These are phyloP conservation scores for Ceratocystis cacaofunesta DNA, from an alignment of 2,329 filamentous ascomycete genomes.

Conservation along the genomic window DNA sequence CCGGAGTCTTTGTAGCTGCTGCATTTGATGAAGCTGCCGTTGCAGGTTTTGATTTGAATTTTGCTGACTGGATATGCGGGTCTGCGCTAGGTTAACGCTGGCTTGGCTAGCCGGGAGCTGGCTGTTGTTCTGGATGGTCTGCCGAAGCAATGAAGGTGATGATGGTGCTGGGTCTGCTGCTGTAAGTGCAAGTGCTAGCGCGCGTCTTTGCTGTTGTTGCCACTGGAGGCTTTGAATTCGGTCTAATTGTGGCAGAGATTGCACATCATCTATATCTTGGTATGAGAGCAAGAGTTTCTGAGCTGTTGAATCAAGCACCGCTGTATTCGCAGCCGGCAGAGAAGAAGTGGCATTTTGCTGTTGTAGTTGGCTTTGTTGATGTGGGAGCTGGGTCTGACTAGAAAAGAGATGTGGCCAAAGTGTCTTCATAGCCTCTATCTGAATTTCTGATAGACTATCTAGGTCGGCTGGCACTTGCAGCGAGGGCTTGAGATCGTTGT, in stretches of 20 bases:
- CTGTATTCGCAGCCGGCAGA: background rate
- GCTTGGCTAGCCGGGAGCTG: background rate
- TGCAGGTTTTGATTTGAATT: background rate
- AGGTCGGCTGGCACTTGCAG: background rate
- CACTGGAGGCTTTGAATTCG: background rate
- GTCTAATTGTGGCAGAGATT: background rate
- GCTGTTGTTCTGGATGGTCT: background rate
- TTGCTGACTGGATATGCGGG: background rate
- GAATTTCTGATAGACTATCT: background rate
- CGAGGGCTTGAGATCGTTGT: background rate
- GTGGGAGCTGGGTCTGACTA: background rate
- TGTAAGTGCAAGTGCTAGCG: background rate
- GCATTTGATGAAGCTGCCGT: background rate
- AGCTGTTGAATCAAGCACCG: background rate
- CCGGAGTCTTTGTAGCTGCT: background rate
- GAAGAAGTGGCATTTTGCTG: background rate
- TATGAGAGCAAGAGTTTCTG: background rate
- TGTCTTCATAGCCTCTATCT: background rate
- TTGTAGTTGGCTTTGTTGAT: background rate
- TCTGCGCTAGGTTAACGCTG: background rate
- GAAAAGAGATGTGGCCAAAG: conserved; percentile 9
- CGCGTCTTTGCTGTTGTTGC: background rate
- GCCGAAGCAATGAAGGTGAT: background rate
- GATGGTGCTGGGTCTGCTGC: background rate
- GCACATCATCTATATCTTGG: background rate